phyloP scores from a whole-genome alignment of 164 flowering plant genomes.

The Piper longum region DNA sequence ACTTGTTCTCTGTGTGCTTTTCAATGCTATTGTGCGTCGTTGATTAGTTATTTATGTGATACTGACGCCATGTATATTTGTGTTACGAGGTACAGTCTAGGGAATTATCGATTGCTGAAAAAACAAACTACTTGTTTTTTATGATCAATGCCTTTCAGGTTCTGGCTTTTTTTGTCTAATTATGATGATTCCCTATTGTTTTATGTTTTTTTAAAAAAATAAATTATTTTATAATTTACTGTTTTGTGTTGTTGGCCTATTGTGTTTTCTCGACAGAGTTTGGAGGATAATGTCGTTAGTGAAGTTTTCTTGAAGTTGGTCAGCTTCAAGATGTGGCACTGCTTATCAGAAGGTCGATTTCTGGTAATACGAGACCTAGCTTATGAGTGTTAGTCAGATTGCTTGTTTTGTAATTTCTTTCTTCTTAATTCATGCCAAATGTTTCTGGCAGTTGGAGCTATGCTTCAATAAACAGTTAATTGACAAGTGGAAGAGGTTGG shows the following conservation, averaged over 20 bases:
- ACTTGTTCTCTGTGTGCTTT: too few species aligned
- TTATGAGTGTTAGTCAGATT: neutral
- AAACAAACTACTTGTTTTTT: constrained; percentile 90
- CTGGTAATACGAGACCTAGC: constrained; percentile 31
- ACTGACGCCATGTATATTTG: too few species aligned
- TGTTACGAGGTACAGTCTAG: neutral
- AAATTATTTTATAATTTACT: neutral
- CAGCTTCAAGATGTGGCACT: constrained; percentile 70
- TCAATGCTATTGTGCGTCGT: too few species aligned
- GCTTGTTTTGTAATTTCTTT: neutral
- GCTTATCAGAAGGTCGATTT: constrained; percentile 86
- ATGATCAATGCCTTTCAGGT: constrained; percentile 99
- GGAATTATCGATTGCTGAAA: constrained; percentile 44
- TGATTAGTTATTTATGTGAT: too few species aligned
- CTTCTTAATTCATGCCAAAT: neutral
- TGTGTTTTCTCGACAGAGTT: constrained; percentile 39
- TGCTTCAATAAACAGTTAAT: constrained; percentile 54
- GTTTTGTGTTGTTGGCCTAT: neutral
- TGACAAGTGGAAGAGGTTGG: constrained; percentile 77
- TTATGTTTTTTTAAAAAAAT: neutral
- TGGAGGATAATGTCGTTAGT: constrained; percentile 94
- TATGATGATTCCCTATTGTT: neutral
- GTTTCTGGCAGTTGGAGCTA: constrained; percentile 63
- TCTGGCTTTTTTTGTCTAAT: constrained; percentile 2
- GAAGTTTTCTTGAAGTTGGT: constrained; percentile 63